Evolutionary conservation across 352 stramenopile species (phyloP).

Genomic region (Phytophthora foliorum): DNA sequence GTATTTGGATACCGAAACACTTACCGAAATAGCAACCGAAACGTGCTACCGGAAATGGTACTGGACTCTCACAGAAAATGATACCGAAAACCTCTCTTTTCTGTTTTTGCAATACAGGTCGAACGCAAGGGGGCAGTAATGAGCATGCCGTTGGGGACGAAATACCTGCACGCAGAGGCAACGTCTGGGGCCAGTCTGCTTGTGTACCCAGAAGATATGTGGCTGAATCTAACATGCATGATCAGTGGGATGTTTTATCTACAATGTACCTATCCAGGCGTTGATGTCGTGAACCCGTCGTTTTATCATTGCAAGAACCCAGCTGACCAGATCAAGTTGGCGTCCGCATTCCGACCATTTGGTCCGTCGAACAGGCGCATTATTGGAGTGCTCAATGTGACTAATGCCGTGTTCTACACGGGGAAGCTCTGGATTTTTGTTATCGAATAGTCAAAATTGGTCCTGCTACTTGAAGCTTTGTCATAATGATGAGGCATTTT

Average conservation of each 20-base stretch:
- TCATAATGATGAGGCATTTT: too few relatives aligned
- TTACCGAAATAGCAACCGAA: not conserved
- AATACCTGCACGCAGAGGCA: not conserved
- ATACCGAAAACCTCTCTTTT: not conserved
- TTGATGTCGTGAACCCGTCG: conserved; percentile 3
- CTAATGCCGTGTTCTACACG: too few relatives aligned
- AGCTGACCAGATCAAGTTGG: not conserved
- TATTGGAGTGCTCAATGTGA: conserved; percentile 3
- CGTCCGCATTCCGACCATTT: not conserved
- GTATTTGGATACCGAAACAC: not conserved
- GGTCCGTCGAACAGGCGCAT: not conserved
- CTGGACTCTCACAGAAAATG: not conserved
- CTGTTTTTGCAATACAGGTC: not conserved
- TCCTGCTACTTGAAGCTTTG: too few relatives aligned
- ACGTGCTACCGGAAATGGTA: not conserved
- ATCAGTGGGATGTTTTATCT: not conserved
- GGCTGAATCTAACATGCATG: conserved; percentile 1
- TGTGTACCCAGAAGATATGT: not conserved
- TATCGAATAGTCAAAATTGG: too few relatives aligned
- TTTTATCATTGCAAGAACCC: not conserved
- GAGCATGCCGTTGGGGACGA: not conserved
- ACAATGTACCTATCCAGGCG: not conserved
- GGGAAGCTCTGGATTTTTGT: too few relatives aligned
- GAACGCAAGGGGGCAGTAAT: conserved; percentile 1
- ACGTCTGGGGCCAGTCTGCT: not conserved